These are phyloP conservation scores for Fusarium oxysporum DNA, from an alignment of 2,329 filamentous ascomycete genomes.

Conservation along the genomic window DNA sequence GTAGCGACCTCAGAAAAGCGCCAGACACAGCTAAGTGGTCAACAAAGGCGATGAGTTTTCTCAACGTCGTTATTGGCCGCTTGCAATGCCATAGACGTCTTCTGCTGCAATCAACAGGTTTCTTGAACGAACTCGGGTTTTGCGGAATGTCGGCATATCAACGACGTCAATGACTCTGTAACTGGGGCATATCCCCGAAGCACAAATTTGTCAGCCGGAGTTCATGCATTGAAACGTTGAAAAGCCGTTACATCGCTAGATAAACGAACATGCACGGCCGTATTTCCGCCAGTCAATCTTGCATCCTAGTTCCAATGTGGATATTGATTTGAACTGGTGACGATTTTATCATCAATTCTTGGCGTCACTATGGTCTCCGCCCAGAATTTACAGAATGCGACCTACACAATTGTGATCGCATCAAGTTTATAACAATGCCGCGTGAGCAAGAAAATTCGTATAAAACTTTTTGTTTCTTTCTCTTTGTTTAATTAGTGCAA, in stretches of 20 bases:
- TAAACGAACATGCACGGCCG: rapidly evolving
- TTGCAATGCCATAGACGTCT: rapidly evolving
- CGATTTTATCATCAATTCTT: background rate
- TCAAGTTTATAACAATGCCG: background rate
- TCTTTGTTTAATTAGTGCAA: rapidly evolving
- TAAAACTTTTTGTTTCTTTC: rapidly evolving
- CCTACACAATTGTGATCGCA: background rate
- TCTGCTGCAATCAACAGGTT: rapidly evolving
- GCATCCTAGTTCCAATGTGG: background rate
- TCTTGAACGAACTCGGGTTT: too few relatives aligned
- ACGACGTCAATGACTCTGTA: conserved; percentile 4
- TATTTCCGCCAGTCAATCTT: background rate
- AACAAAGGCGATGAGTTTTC: too few relatives aligned
- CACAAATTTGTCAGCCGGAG: background rate
- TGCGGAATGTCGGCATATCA: background rate
- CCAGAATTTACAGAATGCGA: background rate
- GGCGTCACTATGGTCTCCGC: conserved; percentile 8
- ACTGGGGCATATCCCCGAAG: background rate
- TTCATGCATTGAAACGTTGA: background rate
- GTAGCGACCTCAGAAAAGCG: background rate
- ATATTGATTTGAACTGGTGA: background rate
- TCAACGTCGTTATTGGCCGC: rapidly evolving
- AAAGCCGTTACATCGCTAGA: background rate
- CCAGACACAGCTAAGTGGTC: background rate
- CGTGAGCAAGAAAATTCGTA: background rate